Percentiles rank a stretch among this genome's conserved stretches.
Evolutionary conservation across 2,329 filamentous ascomycete species (phyloP).

Genomic region (Colletotrichum chlorophyti): DNA sequence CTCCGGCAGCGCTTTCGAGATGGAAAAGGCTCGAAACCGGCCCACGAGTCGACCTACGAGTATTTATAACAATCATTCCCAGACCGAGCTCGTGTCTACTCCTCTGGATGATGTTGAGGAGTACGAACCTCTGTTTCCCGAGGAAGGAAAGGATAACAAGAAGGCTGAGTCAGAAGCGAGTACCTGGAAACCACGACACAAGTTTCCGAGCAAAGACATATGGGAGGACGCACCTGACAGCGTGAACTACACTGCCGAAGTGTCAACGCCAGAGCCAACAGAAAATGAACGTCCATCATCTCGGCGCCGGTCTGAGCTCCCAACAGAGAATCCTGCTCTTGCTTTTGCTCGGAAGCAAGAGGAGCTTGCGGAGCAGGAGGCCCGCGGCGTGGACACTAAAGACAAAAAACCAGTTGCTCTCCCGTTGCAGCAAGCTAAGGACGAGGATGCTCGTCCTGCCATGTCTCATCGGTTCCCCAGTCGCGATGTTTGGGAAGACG

Average conservation of each 20-base stretch:
- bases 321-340: slow-evolving; percentile 61
- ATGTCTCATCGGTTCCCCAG: slow-evolving; percentile 82
- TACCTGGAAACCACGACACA: slow-evolving; percentile 63
- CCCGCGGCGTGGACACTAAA: slow-evolving; percentile 51
- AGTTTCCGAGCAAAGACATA: slow-evolving; percentile 92
- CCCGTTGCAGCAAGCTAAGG: slow-evolving; percentile 24
- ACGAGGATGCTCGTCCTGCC: slow-evolving; percentile 58
- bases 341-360: slow-evolving; percentile 72
- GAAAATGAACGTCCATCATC: slow-evolving; percentile 46
- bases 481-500: slow-evolving; percentile 93
- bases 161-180: slow-evolving; percentile 47
- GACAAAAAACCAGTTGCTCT: slow-evolving; percentile 47
- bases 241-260: slow-evolving; percentile 78
- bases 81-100: slow-evolving; percentile 64
- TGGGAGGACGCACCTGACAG: slow-evolving; percentile 97
- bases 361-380: slow-evolving; percentile 66
- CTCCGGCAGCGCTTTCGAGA: slow-evolving; percentile 64
- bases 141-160: slow-evolving; percentile 62
- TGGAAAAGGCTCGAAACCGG: slow-evolving; percentile 65
- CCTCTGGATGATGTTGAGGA: slow-evolving; percentile 89
- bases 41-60: slow-evolving; percentile 70
- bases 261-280: slow-evolving; percentile 75
- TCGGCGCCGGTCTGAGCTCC: slow-evolving; percentile 31
- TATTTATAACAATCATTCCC: slow-evolving; percentile 62
- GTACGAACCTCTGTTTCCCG: slow-evolving; percentile 93